Evolutionary conservation across 2,329 filamentous ascomycete genomes (phyloP), one percentile per base, ranked within the genome.

Genomic region (Xylariaceae sp.): DNA sequence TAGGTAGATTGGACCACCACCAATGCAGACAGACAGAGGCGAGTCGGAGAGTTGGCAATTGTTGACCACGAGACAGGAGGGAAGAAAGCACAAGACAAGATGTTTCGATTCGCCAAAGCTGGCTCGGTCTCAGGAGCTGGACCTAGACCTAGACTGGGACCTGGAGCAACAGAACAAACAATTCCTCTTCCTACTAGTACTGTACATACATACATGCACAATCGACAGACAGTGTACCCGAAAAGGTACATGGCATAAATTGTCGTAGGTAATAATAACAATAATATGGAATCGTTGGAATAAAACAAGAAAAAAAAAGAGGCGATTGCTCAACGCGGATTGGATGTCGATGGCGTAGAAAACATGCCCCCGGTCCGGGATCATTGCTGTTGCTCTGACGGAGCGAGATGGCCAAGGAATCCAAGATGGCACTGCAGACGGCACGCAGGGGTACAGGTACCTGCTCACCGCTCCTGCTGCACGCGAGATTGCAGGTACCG

Each of bases 281-380:
- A 47, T 47, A 55, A 53, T 48, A 52, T 37, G 54, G 26, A 55
- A 60, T 55, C 32, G 55, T 40, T 48, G 50, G 47, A 48, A 55
- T 58, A 58, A 55, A 37, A 55, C 51, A 58, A 55, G 50, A 44
- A 55, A 40, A 51, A 52, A 44, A 24, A 50, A 50, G 46, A 55
- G 49, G 56, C 50, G 55, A 58, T 57, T 61, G 55, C 54, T 52
- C 50, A 56, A 48, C 56, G 61, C 60, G 59, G 64, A 65, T 62
- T 62, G 51, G 61, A 48, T 53, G 50, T 55, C 55, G 50, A 43
- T 39, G 53, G 45, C 47, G 44, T 23, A 55, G 46, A 55, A 53
- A 53, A 40, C 43, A 49, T 47, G 48, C 52, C 48, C 3, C 50
- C 39, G 47, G 43, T 36, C 54, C 36, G 36, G 54, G 50, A 44